Conservation (phyloP, 2,329 filamentous ascomycete genomes). For the Ploettnerulaceae sp. region DNA sequence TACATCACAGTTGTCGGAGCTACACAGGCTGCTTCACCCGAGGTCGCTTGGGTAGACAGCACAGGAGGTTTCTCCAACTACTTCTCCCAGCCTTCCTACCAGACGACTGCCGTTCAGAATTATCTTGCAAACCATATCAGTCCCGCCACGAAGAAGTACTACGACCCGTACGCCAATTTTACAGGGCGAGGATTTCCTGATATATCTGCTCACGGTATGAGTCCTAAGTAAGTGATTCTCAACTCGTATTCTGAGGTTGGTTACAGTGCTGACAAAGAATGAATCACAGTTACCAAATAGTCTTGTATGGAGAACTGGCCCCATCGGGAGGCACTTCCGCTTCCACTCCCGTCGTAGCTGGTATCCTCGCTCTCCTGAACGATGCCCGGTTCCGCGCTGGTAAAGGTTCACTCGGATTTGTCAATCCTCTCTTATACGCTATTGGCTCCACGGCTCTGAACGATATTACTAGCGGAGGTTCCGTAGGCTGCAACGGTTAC, state of each 20-base stretch:
- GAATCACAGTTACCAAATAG: neutral
- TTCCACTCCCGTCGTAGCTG: conserved; percentile 53
- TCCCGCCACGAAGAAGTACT: neutral
- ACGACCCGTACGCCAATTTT: conserved; percentile 34
- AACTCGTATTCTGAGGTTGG: neutral
- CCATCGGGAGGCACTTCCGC: conserved; percentile 45
- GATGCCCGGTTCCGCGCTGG: conserved; percentile 50
- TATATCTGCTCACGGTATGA: conserved; percentile 53
- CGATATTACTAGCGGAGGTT: conserved; percentile 40
- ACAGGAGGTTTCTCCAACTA: conserved; percentile 48
- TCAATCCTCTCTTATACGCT: conserved; percentile 57
- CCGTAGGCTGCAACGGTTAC: conserved; percentile 34
- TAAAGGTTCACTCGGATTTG: conserved; percentile 45
- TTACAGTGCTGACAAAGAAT: neutral
- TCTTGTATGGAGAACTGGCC: conserved; percentile 22
- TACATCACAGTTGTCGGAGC: conserved; percentile 63
- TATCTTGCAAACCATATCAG: conserved; percentile 40
- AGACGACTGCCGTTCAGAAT: conserved; percentile 39
- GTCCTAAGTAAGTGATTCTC: conserved; percentile 35
- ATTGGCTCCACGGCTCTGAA: conserved; percentile 43
- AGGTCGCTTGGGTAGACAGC: conserved; percentile 43
- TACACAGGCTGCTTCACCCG: conserved; percentile 37
- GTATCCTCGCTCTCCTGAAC: conserved; percentile 57
- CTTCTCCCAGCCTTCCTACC: conserved; percentile 44
- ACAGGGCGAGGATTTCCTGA: conserved; percentile 50